Evolutionary conservation across 306 rosid genomes (phyloP), one percentile per base, ranked within the genome.

Genomic region (Erythrophleum fordii): DNA sequence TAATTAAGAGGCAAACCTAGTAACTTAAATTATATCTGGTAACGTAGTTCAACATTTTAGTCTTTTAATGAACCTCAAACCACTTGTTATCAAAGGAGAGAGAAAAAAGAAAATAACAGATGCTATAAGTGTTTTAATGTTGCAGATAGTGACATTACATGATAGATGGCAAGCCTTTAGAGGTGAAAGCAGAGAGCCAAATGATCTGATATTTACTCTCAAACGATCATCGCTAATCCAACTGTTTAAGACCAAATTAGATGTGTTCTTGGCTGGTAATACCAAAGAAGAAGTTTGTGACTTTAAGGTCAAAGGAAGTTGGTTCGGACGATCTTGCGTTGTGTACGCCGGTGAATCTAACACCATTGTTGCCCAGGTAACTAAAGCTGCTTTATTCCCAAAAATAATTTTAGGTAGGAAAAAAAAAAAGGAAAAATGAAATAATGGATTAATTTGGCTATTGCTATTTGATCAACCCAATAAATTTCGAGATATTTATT

Each of bases 341-440:
- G 61, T 90, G 35, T 83, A 90, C 79, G 94, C 92, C 1, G 92
- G 90, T 42, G 86, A 86, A 76, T 85, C 89, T 31, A 39, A 75
- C 84, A 81, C 31, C 67, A 79, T 88, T 10, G 82, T 86, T 25
- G 89, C 92, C 8, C 81, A 88, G 83, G 91, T 89, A 74, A 0
- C 11, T 66, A 35, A n/a, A 31, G 34, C 34, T 31, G 2, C 34
- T 31, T 31, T 4, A 31, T 4, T 31, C 4, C 34, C 34, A 1
- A 31, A 31, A 1, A 31, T 31, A 31, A 1, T 31, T 31, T 31
- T 31, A 31, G 34, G 34, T 31, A 31, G 2, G 34, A 31, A 4
- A 31, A 31, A 31, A 31, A 31, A 31, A 1, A 31, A 31, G 4
- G 4, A 31, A 31, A 1, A 31, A 31, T 31, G 4, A 31, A 31